Percentiles rank a stretch among this genome's conserved stretches.
phyloP scores from a whole-genome alignment of 805 yeast genomes.

The Spathaspora passalidarum region DNA sequence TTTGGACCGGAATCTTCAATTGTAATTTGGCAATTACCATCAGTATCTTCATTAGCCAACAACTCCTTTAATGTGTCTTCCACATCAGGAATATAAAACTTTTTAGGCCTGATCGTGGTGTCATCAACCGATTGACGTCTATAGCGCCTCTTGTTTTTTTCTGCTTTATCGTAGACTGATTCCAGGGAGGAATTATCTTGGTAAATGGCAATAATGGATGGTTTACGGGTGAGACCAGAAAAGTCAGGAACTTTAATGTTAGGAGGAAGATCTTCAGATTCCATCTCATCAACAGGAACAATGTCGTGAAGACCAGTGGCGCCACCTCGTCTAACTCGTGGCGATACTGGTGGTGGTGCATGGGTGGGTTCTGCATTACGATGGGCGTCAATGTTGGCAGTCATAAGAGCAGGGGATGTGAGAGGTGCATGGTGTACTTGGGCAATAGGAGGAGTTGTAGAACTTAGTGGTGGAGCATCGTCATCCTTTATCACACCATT shows the following conservation, averaged over 20 bases:
- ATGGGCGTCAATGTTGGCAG: not conserved
- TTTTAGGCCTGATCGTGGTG: conserved; percentile 29
- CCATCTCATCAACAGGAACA: not conserved
- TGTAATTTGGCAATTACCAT: conserved; percentile 67
- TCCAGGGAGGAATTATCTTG: conserved; percentile 8
- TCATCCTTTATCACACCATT: not conserved
- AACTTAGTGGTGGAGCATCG: not conserved
- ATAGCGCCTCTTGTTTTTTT: conserved; percentile 12
- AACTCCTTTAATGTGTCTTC: conserved; percentile 68
- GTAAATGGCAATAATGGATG: conserved; percentile 31
- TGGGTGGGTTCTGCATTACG: not conserved
- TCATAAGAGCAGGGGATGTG: not conserved
- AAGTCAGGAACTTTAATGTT: not conserved
- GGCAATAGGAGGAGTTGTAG: not conserved
- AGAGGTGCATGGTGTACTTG: not conserved
- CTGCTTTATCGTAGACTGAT: conserved; percentile 8
- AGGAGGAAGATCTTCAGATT: not conserved
- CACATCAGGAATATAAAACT: conserved; percentile 72
- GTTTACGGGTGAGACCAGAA: conserved; percentile 12
- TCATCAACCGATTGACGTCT: conserved; percentile 35
- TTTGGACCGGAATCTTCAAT: conserved; percentile 33
- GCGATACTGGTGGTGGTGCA: not conserved
- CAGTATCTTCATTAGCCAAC: conserved; percentile 78
- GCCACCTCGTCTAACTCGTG: not conserved
- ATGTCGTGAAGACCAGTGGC: not conserved